Base-by-base conservation (phyloP, 768 basidiomycete species). In the Daedalea quercina region DNA sequence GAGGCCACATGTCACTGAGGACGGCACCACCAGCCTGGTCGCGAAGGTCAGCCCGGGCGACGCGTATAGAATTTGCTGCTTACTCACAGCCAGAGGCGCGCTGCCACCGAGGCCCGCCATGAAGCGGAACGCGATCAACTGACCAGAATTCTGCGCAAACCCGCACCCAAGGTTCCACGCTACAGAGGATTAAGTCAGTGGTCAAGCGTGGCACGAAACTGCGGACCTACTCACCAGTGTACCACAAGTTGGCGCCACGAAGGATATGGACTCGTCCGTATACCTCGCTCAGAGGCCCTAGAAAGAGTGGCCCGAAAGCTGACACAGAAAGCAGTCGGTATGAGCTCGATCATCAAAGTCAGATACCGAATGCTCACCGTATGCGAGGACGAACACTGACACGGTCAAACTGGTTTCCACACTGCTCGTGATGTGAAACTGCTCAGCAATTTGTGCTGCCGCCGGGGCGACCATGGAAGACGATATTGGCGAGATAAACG, bases 381-480 rank as follows among this genome's bases (percentile, higher is more conserved):
- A 88, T 3, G 77, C 85, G 43, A 80, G 74, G 0, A 81, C 68
- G 51, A 80, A 82, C 9, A 80, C 76, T 0, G 83, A 85, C 0
- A 78, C 80, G 24, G 75, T 77, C 67, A 90, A 76, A 1, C 78
- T 79, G 19, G 79, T 67, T 3, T 80, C 50, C 0, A 71, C 75
- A 1, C 58, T 54, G 60, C 63, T 80, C 9, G 74, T 80, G 24
- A 88, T 75, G 1, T 77, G 73, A 55, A 90, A 82, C 19, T 79
- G 65, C 2, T 63, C 53, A 2, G 72, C 81, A 0, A 90, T 59
- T 49, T 80, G 73, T 3, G 57, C 54, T 0, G 73, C 69, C 0
- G 86, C 87, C 0, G 87, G 87, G 0, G 88, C 82, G 1, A 88
- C 70, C 81, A 87, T 87, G 3, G 85, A 79, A 3, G 88, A 90